Evolutionary conservation across 2,329 filamentous ascomycete genomes (phyloP).

Genomic region (Fusarium albidum): DNA sequence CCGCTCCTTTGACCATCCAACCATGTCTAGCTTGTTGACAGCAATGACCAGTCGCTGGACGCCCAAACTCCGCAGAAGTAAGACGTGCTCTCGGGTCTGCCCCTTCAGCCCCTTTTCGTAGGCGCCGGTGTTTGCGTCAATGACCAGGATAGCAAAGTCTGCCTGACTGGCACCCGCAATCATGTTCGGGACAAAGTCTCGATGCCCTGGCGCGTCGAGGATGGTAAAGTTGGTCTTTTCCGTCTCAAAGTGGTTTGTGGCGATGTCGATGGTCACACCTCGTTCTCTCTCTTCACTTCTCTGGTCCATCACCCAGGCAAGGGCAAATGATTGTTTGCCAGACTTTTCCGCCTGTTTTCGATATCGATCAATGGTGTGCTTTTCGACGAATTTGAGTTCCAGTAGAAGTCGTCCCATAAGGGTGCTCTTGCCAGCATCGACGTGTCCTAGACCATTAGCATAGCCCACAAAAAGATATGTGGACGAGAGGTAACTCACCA

Average conservation of each 20-base stretch:
- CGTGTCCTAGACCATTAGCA: conserved; percentile 71
- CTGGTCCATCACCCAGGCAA: conserved; percentile 97
- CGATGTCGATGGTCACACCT: conserved; percentile 96
- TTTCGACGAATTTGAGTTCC: conserved; percentile 87
- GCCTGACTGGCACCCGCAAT: conserved; percentile 96
- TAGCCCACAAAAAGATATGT: background rate
- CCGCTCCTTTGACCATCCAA: conserved; percentile 81
- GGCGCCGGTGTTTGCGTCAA: conserved; percentile 88
- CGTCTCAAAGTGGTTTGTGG: conserved; percentile 93
- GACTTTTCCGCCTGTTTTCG: conserved; percentile 88
- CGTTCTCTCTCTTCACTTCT: conserved; percentile 86
- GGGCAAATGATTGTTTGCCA: conserved; percentile 93
- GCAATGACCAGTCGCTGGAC: conserved; percentile 88
- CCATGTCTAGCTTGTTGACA: conserved; percentile 93
- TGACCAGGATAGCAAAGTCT: conserved; percentile 93
- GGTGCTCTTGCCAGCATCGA: conserved; percentile 97
- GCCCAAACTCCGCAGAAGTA: conserved; percentile 89
- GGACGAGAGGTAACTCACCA: conserved; percentile 61
- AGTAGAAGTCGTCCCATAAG: conserved; percentile 94
- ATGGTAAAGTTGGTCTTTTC: conserved; percentile 89
- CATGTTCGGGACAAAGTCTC: conserved; percentile 98
- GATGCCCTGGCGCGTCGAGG: conserved; percentile 91
- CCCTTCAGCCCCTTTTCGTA: conserved; percentile 94
- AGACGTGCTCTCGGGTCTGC: conserved; percentile 92
- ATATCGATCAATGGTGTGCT: conserved; percentile 88